phyloP scores from a whole-genome alignment of 1,139 yeast genomes.

The Yamadazyma diddensiae region DNA sequence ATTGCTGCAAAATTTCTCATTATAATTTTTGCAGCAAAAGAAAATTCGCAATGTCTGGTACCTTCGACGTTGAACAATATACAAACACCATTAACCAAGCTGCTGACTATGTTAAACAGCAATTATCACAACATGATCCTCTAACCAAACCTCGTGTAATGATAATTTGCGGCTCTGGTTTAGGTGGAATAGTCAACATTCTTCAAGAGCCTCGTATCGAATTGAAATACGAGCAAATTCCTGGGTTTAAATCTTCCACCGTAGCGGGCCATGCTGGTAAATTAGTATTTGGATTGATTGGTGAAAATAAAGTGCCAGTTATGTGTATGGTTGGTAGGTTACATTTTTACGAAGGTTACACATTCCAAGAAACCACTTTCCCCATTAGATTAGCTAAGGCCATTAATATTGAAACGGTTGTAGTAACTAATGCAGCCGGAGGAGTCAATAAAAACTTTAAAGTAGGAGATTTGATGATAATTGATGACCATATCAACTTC shows the following conservation, averaged over 20 bases:
- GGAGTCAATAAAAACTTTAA: conserved; percentile 65
- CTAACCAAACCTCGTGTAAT: conserved; percentile 54
- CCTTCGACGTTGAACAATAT: conserved; percentile 9
- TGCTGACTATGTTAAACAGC: conserved; percentile 14
- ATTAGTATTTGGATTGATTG: conserved; percentile 75
- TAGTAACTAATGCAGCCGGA: conserved; percentile 95
- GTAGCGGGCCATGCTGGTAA: conserved; percentile 90
- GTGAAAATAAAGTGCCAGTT: conserved; percentile 68
- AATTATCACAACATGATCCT: conserved; percentile 8
- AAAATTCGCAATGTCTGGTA: no score
- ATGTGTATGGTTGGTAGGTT: conserved; percentile 92
- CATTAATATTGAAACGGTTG: conserved; percentile 57
- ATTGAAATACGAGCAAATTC: conserved; percentile 66
- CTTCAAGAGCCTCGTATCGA: conserved; percentile 43
- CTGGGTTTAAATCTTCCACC: conserved; percentile 79
- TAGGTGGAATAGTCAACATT: conserved; percentile 76
- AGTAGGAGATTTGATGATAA: conserved; percentile 89
- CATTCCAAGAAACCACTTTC: conserved; percentile 75
- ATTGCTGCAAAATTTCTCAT: neutral
- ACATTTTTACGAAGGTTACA: conserved; percentile 90
- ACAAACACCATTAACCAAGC: conserved; percentile 20
- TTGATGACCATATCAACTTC: conserved; percentile 82
- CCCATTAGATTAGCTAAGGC: conserved; percentile 75
- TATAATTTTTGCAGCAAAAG: no score
- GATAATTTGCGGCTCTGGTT: conserved; percentile 92